Evolutionary conservation across 345 rosid species (phyloP).

Genomic region (Conringia planisiliqua): DNA sequence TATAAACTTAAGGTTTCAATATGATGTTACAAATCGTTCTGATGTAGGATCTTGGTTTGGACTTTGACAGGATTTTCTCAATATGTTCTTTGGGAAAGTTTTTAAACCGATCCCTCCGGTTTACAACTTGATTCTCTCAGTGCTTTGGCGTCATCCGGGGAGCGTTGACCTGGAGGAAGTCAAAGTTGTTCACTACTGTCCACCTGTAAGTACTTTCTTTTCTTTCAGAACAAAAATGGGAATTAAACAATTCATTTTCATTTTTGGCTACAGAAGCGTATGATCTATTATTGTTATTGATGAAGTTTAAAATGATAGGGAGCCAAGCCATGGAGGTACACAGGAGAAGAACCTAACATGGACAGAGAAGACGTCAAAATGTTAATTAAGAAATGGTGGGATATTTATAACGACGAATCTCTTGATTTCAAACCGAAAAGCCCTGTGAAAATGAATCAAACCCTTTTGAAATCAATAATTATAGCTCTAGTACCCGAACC

Average conservation of each 20-base stretch:
- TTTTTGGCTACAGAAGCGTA: no score
- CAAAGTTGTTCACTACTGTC: conserved; percentile 71
- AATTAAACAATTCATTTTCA: no score
- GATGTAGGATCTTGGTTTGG: not conserved
- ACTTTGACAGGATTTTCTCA: conserved; percentile 59
- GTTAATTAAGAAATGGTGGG: conserved; percentile 51
- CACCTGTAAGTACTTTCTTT: conserved; percentile 53
- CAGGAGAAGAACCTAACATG: conserved; percentile 51
- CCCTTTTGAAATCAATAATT: not conserved
- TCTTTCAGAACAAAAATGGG: no score
- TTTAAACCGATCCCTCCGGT: conserved; percentile 52
- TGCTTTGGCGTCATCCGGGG: conserved; percentile 85
- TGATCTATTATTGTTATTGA: no score
- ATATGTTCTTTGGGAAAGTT: conserved; percentile 58
- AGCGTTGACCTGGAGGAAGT: conserved; percentile 54
- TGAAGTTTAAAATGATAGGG: conserved; percentile 33
- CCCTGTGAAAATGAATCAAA: conserved; percentile 26
- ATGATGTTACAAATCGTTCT: no score
- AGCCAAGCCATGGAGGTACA: conserved; percentile 63
- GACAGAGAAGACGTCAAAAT: conserved; percentile 52
- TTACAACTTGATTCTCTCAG: conserved; percentile 64
- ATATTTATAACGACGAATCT: conserved; percentile 49
- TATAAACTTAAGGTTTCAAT: no score
- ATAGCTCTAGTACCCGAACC: not conserved
- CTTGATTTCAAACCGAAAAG: conserved; percentile 35